Percentiles rank a stretch among this genome's conserved stretches.
These are phyloP conservation scores for Aureobasidium leucospermi DNA, from an alignment of 2,329 filamentous ascomycete species.

Conservation along the genomic window DNA sequence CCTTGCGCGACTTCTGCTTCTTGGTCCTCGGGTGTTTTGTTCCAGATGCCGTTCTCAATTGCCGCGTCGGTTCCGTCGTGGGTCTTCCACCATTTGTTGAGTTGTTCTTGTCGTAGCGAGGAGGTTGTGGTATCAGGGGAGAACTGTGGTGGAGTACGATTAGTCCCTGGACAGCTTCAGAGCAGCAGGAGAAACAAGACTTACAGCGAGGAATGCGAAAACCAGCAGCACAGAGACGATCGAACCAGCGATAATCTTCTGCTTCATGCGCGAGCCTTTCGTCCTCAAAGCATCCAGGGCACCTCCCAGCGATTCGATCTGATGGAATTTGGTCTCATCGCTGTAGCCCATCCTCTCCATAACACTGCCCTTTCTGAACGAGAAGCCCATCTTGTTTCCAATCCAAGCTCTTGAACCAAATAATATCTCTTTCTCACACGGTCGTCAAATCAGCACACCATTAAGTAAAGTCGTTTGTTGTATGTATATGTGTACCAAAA, in stretches of 20 bases:
- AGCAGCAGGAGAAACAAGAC: not conserved
- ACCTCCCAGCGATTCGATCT: not conserved
- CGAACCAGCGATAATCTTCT: conserved; percentile 4
- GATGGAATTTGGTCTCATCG: not conserved
- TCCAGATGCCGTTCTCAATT: not conserved
- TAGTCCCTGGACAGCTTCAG: not conserved
- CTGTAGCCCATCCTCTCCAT: not conserved
- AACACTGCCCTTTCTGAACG: not conserved
- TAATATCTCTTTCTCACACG: not conserved
- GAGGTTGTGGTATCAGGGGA: not conserved
- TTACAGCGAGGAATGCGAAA: not conserved
- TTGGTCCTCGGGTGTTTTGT: not conserved
- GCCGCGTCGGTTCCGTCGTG: not conserved
- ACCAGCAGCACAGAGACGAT: not conserved
- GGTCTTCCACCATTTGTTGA: conserved; percentile 2
- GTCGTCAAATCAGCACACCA: not conserved
- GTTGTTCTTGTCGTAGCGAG: not conserved
- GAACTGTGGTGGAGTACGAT: not conserved
- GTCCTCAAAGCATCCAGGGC: not conserved
- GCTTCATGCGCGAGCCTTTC: conserved; percentile 1
- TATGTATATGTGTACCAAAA: not conserved
- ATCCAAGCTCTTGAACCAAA: not conserved
- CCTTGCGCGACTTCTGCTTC: not conserved
- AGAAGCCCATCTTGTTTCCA: not conserved
- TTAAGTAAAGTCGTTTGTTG: not conserved